Evolutionary conservation across 495 filamentous ascomycete species (phyloP).

Genomic region (Poronia punctata): DNA sequence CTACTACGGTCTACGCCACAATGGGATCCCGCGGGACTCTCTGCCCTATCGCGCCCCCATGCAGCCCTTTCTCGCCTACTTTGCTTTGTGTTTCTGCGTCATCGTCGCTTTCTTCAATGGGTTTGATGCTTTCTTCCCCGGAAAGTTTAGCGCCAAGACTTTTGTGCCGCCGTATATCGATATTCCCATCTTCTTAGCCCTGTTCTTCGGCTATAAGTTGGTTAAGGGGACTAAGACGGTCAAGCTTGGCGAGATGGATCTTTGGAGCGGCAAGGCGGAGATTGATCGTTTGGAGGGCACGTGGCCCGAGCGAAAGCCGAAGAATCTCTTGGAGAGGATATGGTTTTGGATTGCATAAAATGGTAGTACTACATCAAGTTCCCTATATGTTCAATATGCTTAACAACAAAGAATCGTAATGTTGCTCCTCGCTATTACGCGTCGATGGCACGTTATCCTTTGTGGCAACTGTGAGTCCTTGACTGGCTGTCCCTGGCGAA

Average conservation of each 20-base stretch:
- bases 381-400: background rate
- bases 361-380: too few relatives aligned
- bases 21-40: constrained; percentile 45
- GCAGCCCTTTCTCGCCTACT: constrained; percentile 58
- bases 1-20: constrained; percentile 48
- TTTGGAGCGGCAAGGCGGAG: constrained; percentile 56
- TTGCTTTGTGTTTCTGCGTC: constrained; percentile 50
- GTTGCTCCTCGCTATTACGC: too few relatives aligned
- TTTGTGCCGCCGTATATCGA: constrained; percentile 57
- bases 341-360: constrained; percentile 47
- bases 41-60: constrained; percentile 53
- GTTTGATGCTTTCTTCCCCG: constrained; percentile 43
- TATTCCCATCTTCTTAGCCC: constrained; percentile 47
- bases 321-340: constrained; percentile 44
- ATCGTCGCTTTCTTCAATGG: constrained; percentile 49
- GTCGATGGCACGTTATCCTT: too few relatives aligned
- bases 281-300: constrained; percentile 46
- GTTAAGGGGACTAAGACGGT: constrained; percentile 42
- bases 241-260: constrained; percentile 47
- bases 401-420: too few relatives aligned
- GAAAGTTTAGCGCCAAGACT: constrained; percentile 38
- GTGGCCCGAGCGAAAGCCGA: constrained; percentile 40
- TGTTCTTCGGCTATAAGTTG: constrained; percentile 53
- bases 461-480: too few relatives aligned
- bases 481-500: too few relatives aligned